phyloP scores from a whole-genome alignment of 306 rosid species.

The Castanospermum australe region DNA sequence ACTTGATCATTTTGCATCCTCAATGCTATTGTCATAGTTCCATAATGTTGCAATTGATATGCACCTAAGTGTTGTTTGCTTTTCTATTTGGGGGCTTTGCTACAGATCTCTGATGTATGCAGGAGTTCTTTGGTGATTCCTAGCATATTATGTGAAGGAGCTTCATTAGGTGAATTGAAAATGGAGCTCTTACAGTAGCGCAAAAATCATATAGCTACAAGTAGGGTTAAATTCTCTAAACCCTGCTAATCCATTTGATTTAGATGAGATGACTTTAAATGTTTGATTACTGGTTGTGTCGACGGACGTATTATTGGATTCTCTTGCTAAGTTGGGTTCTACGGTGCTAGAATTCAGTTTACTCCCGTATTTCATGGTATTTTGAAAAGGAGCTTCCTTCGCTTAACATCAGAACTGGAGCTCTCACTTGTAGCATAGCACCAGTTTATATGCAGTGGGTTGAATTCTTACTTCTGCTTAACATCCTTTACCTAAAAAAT shows the following conservation, averaged over 20 bases:
- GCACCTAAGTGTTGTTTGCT: conserved; percentile 62
- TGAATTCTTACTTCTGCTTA: conserved; percentile 44
- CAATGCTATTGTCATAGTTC: conserved; percentile 47
- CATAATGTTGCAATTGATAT: conserved; percentile 58
- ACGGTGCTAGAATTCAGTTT: conserved; percentile 42
- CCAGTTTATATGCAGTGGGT: conserved; percentile 54
- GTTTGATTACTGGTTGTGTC: conserved; percentile 45
- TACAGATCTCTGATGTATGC: conserved; percentile 44
- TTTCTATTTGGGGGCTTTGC: conserved; percentile 78
- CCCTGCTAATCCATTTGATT: conserved; percentile 40
- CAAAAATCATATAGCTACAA: conserved; percentile 43
- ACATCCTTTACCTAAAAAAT: conserved; percentile 34
- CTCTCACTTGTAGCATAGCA: conserved; percentile 48
- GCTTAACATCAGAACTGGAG: conserved; percentile 47
- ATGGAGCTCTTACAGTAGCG: conserved; percentile 49
- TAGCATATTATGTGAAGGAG: conserved; percentile 44
- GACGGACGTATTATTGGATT: conserved; percentile 37
- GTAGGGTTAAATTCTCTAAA: conserved; percentile 48
- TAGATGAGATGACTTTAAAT: conserved; percentile 44
- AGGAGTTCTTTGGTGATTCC: conserved; percentile 50
- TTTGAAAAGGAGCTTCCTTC: conserved; percentile 50
- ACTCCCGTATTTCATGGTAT: conserved; percentile 41
- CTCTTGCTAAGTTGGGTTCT: conserved; percentile 48
- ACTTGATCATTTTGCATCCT: conserved; percentile 52
- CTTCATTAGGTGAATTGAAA: conserved; percentile 44